Evolutionary conservation across 768 basidiomycete species (phyloP).

Genomic region (Symmetrospora coprosmae): DNA sequence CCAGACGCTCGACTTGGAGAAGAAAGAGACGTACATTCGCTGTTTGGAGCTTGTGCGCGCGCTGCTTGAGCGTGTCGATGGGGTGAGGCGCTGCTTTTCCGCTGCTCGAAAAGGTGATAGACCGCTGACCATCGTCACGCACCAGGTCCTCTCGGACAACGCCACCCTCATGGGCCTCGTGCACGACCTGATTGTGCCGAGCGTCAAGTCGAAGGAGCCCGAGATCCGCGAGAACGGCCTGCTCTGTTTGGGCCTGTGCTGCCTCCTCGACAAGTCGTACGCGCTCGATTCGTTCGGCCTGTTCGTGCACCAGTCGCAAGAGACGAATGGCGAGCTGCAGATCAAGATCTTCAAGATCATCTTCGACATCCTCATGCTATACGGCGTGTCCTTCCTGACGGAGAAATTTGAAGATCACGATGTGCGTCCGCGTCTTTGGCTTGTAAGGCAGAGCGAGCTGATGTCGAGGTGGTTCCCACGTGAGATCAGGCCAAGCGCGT

Average conservation of each 20-base stretch:
- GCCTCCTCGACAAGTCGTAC: slow-evolving; percentile 60
- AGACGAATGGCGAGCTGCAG: slow-evolving; percentile 43
- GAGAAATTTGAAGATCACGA: slow-evolving; percentile 24
- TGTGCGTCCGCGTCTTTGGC: too few relatives aligned
- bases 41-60: slow-evolving; percentile 65
- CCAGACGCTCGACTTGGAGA: slow-evolving; percentile 47
- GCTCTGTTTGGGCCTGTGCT: slow-evolving; percentile 65
- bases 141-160: slow-evolving; percentile 48
- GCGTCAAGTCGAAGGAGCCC: slow-evolving; percentile 74
- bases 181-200: slow-evolving; percentile 76
- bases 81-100: too few relatives aligned
- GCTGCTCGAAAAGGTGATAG: slow-evolving; percentile 7
- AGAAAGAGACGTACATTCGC: slow-evolving; percentile 54
- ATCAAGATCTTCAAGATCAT: slow-evolving; percentile 61
- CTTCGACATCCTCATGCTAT: slow-evolving; percentile 75
- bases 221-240: slow-evolving; percentile 66
- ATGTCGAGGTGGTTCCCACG: too few relatives aligned
- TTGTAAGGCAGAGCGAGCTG: too few relatives aligned
- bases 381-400: slow-evolving; percentile 51
- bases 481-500: slow-evolving; percentile 42
- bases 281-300: slow-evolving; percentile 56
- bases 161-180: slow-evolving; percentile 53
- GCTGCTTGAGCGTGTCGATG: slow-evolving; percentile 71
- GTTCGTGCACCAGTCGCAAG: slow-evolving; percentile 60
- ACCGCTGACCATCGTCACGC: background rate